Evolutionary conservation across 2,329 filamentous ascomycete genomes (phyloP).

Genomic region (Fusarium sp.): DNA sequence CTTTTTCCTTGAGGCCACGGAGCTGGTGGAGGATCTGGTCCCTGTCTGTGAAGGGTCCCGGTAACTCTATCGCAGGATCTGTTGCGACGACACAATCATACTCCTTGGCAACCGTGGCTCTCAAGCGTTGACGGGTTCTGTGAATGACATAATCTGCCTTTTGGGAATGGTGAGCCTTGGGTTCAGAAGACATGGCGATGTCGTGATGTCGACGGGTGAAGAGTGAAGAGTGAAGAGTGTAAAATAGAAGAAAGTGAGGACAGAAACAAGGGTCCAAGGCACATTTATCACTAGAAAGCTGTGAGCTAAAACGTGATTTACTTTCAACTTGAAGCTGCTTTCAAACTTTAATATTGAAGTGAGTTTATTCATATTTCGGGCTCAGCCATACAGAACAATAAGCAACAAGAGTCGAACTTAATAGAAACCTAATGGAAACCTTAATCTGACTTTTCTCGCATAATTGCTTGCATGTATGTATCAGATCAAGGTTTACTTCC

Average conservation of each 20-base stretch:
- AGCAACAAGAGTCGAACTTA: too few relatives aligned
- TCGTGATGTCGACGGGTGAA: not conserved
- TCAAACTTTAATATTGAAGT: not conserved
- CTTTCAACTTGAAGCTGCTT: not conserved
- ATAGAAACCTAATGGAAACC: too few relatives aligned
- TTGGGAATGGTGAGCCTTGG: not conserved
- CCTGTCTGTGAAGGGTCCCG: not conserved
- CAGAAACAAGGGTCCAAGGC: not conserved
- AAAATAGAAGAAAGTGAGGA: not conserved
- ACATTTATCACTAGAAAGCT: rapidly evolving
- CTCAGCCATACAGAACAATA: too few relatives aligned
- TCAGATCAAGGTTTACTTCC: too few relatives aligned
- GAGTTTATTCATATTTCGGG: not conserved
- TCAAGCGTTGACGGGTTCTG: not conserved
- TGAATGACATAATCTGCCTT: not conserved
- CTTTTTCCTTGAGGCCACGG: not conserved
- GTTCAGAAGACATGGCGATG: not conserved
- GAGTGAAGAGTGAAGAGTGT: not conserved
- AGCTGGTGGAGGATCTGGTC: not conserved
- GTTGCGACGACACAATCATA: not conserved
- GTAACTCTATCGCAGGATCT: not conserved
- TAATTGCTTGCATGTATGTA: too few relatives aligned
- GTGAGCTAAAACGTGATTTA: not conserved
- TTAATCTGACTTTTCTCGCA: too few relatives aligned
- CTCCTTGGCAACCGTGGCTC: not conserved